A percentile compares a stretch with the other conserved stretches of the same genome.
These are phyloP conservation scores for Penicillium paradoxum DNA, from an alignment of 495 filamentous ascomycete species.

Conservation along the genomic window DNA sequence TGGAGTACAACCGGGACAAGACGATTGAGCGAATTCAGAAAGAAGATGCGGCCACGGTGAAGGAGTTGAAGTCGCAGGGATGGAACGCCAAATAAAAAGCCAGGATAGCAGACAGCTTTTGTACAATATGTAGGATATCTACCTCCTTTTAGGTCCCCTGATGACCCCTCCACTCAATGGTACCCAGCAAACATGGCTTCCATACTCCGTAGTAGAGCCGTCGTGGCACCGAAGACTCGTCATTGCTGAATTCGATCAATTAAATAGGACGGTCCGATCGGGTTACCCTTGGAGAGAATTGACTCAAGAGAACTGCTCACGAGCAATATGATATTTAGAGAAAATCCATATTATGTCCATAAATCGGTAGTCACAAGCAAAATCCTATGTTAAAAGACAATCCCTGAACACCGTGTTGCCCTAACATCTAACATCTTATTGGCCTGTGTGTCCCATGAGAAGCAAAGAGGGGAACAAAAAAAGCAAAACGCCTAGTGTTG, in stretches of 20 bases:
- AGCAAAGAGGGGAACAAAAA: neutral
- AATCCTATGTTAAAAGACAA: neutral
- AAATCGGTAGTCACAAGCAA: slow-evolving; percentile 4
- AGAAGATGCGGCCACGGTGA: slow-evolving; percentile 60
- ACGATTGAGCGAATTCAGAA: slow-evolving; percentile 72
- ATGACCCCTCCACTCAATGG: slow-evolving; percentile 9
- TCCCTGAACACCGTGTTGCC: slow-evolving; percentile 11
- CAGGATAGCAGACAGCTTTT: slow-evolving; percentile 1
- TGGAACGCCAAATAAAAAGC: slow-evolving; percentile 25
- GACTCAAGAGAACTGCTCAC: no score
- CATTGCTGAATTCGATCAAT: no score
- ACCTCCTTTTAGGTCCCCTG: slow-evolving; percentile 18
- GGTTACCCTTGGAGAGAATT: no score
- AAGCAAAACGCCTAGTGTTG: slow-evolving; percentile 20
- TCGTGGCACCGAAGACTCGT: neutral
- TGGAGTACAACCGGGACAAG: slow-evolving; percentile 79
- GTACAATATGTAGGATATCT: slow-evolving; percentile 31
- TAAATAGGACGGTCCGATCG: no score
- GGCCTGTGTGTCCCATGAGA: slow-evolving; percentile 4
- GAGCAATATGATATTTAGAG: neutral
- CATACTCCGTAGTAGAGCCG: neutral
- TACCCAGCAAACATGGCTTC: neutral
- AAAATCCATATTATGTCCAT: slow-evolving; percentile 13
- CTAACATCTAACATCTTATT: slow-evolving; percentile 22
- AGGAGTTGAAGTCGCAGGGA: slow-evolving; percentile 50